Conservation (phyloP, 1,139 yeast genomes). For the Kodamaea sp. region DNA sequence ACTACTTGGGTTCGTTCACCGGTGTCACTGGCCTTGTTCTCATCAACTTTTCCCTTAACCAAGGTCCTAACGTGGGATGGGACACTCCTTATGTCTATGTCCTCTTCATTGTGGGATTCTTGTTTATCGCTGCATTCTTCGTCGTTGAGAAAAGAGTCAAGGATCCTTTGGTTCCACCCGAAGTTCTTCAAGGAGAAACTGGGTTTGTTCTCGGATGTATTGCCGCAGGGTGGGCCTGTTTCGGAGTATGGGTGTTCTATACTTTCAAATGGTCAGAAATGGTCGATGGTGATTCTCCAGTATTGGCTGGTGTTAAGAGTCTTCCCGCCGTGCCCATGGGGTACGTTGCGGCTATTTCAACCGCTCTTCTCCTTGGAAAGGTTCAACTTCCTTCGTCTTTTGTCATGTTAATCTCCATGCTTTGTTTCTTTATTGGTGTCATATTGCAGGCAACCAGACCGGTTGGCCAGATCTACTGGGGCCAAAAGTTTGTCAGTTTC, state of each 20-base stretch:
- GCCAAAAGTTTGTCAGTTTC: slow-evolving; percentile 49
- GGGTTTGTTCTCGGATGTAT: slow-evolving; percentile 50
- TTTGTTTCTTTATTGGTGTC: slow-evolving; percentile 42
- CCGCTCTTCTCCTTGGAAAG: slow-evolving; percentile 39
- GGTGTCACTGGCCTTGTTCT: slow-evolving; percentile 53
- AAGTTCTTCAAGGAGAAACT: slow-evolving; percentile 41
- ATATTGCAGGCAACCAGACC: slow-evolving; percentile 48
- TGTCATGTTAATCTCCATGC: slow-evolving; percentile 48
- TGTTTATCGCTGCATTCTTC: slow-evolving; percentile 36
- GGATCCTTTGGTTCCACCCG: slow-evolving; percentile 51
- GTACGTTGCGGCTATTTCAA: slow-evolving; percentile 43
- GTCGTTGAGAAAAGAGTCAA: slow-evolving; percentile 34
- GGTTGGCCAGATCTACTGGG: slow-evolving; percentile 52
- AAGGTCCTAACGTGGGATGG: slow-evolving; percentile 66
- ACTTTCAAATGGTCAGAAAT: slow-evolving; percentile 34
- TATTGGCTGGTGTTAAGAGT: slow-evolving; percentile 40
- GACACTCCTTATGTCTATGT: slow-evolving; percentile 48
- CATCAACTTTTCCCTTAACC: slow-evolving; percentile 59
- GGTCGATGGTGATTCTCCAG: slow-evolving; percentile 32
- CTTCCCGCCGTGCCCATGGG: slow-evolving; percentile 47
- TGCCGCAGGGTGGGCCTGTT: slow-evolving; percentile 61
- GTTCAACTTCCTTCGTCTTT: slow-evolving; percentile 40
- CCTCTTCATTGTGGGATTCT: slow-evolving; percentile 48
- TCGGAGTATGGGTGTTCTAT: slow-evolving; percentile 60
- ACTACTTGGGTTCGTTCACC: slow-evolving; percentile 46